phyloP scores from a whole-genome alignment of 257 asterid genomes.

The Lithospermum erythrorhizon region DNA sequence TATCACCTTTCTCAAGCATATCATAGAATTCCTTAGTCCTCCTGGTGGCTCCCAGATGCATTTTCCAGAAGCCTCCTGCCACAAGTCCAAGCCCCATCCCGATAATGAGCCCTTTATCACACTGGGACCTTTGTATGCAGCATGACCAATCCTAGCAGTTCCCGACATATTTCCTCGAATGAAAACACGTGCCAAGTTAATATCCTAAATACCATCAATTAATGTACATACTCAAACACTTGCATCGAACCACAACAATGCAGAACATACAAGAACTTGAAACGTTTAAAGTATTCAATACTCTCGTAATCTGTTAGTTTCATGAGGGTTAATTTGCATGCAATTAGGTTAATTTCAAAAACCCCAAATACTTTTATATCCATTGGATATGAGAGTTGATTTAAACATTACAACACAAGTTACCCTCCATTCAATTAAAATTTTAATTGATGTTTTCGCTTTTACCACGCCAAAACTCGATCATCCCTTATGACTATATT shows the following conservation, averaged over 20 bases:
- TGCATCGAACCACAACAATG: no score
- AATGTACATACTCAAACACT: no score
- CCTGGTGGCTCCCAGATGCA: constrained; percentile 57
- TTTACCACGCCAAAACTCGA: no score
- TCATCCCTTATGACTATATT: no score
- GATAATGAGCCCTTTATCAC: constrained; percentile 41
- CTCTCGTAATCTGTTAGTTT: not conserved
- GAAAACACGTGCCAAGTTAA: not conserved
- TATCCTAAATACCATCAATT: not conserved
- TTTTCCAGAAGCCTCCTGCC: constrained; percentile 65
- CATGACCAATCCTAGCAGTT: not conserved
- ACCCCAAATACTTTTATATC: no score
- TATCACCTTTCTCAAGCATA: constrained; percentile 47
- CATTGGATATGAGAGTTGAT: no score
- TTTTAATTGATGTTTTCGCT: no score
- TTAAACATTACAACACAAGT: no score
- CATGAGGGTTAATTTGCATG: not conserved
- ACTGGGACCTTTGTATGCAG: not conserved
- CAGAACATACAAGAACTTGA: not conserved
- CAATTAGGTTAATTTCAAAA: no score
- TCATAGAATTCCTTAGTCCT: constrained; percentile 42
- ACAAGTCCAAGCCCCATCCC: constrained; percentile 41
- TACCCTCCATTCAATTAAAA: no score
- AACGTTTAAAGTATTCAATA: not conserved
- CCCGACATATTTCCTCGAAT: not conserved